Evolutionary conservation across 2,329 filamentous ascomycete genomes (phyloP), one percentile per base, ranked within the genome.

Genomic region (Tothia fuscella): DNA sequence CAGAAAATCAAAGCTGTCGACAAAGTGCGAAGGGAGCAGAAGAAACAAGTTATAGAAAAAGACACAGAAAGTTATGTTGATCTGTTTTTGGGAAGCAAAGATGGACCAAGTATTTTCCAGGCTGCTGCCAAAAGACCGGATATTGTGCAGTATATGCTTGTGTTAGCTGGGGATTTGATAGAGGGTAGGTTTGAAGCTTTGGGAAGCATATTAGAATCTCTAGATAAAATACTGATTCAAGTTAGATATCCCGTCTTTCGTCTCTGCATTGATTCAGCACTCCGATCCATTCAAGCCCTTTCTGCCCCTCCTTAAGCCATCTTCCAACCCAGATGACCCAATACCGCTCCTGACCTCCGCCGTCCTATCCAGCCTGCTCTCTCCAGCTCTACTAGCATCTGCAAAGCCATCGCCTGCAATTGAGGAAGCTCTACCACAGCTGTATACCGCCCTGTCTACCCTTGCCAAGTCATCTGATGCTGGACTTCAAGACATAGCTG

Each of bases 1-100:
- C 84, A 82, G 68, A 89, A 88, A 72, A 94, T 98, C 66, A 88
- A 88, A 63, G 85, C 88, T 47, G 85, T 96, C 53, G 91, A 96
- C 63, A 96, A 95, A 66, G 84, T 91, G 51, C 83, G 87, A 62
- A 91, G 86, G 62, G 91, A 96, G 52, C 82, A 87, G 64, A 78
- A 88, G 56, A 81, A 80, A 58, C 77, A 89, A 57, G 81, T 79
- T 14, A 79, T 96, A 47, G 83, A 93, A 60, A 67, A 65, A 43
- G 84, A 95, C 63, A 65, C 89, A 19, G 72, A 80, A 52, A 84
- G 80, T 50, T 98, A 94, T 64, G 76, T 79, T 46, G 67, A 73
- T 49, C 70, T 98, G 49, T 80, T 98, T 52, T 72, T 91, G 20
- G 89, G 45, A 10, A 31, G 91, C 38, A 61, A 66, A 41, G 66